Percentiles rank a stretch among this genome's conserved stretches.
Evolutionary conservation across 2,329 filamentous ascomycete species (phyloP).

Genomic region (Passalora sequoiae): DNA sequence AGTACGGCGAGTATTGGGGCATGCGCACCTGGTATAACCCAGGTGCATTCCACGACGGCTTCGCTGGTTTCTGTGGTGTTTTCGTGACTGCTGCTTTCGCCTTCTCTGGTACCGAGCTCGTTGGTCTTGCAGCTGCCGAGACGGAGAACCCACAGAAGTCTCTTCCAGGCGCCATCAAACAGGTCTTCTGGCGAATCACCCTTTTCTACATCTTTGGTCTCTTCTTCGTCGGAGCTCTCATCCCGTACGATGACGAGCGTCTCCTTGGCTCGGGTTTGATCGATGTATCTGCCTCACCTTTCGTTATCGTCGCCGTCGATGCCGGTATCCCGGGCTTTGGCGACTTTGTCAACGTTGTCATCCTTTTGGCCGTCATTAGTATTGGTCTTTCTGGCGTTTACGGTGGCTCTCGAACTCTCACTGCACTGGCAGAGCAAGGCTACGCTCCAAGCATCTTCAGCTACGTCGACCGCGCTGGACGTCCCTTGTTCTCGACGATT

Average conservation of each 20-base stretch:
- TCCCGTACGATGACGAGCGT: slow-evolving; percentile 63
- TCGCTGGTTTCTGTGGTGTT: slow-evolving; percentile 59
- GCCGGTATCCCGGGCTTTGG: slow-evolving; percentile 70
- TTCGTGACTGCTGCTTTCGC: slow-evolving; percentile 61
- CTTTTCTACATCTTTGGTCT: slow-evolving; percentile 86
- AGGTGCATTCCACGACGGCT: slow-evolving; percentile 49
- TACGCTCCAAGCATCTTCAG: slow-evolving; percentile 53
- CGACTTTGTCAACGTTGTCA: slow-evolving; percentile 91
- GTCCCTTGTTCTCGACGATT: slow-evolving; percentile 52
- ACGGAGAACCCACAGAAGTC: slow-evolving; percentile 75
- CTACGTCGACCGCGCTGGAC: slow-evolving; percentile 58
- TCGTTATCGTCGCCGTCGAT: slow-evolving; percentile 85
- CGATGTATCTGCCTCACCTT: slow-evolving; percentile 76
- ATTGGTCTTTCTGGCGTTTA: slow-evolving; percentile 67
- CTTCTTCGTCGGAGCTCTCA: slow-evolving; percentile 72
- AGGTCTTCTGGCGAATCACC: slow-evolving; percentile 91
- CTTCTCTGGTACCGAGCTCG: slow-evolving; percentile 58
- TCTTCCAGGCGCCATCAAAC: slow-evolving; percentile 80
- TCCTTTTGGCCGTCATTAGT: slow-evolving; percentile 86
- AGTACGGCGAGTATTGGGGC: slow-evolving; percentile 40
- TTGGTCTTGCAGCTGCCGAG: slow-evolving; percentile 68
- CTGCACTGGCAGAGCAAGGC: slow-evolving; percentile 76
- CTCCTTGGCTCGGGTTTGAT: slow-evolving; percentile 55
- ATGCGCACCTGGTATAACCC: slow-evolving; percentile 44
- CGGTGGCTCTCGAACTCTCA: slow-evolving; percentile 82